Evolutionary conservation across 2,329 filamentous ascomycete genomes (phyloP).

Genomic region (Fusarium sublunatum): DNA sequence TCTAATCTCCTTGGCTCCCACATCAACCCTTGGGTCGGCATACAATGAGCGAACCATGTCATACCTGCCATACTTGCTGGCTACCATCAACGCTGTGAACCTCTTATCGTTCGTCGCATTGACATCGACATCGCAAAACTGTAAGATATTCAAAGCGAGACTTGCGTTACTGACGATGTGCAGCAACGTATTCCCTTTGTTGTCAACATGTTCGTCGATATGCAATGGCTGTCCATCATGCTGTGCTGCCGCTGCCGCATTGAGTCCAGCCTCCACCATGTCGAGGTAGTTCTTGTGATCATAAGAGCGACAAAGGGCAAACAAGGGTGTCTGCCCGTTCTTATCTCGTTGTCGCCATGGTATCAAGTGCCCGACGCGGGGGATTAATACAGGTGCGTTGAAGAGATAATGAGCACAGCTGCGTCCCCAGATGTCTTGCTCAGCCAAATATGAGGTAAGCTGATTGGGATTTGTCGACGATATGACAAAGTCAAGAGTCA

Average conservation of each 20-base stretch:
- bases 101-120: constrained; percentile 95
- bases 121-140: constrained; percentile 91
- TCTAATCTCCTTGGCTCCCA: constrained; percentile 83
- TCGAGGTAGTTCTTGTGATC: constrained; percentile 86
- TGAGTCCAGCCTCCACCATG: constrained; percentile 88
- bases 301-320: constrained; percentile 94
- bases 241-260: constrained; percentile 79
- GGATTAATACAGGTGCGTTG: constrained; percentile 84
- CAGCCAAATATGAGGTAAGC: constrained; percentile 75
- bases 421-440: constrained; percentile 85
- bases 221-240: constrained; percentile 83
- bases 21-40: constrained; percentile 86
- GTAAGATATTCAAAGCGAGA: constrained; percentile 79
- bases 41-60: constrained; percentile 93
- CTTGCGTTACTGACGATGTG: constrained; percentile 92
- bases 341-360: constrained; percentile 93
- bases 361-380: constrained; percentile 78
- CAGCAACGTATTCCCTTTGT: constrained; percentile 92
- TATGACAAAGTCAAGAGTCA: constrained; percentile 78
- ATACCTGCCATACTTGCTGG: constrained; percentile 95
- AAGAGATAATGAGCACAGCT: constrained; percentile 97
- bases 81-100: constrained; percentile 97
- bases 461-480: constrained; percentile 64
- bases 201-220: constrained; percentile 91
- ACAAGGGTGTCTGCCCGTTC: constrained; percentile 97